Conservation (phyloP, 495 filamentous ascomycete genomes). For the Hypoxylon crocopeplum region DNA sequence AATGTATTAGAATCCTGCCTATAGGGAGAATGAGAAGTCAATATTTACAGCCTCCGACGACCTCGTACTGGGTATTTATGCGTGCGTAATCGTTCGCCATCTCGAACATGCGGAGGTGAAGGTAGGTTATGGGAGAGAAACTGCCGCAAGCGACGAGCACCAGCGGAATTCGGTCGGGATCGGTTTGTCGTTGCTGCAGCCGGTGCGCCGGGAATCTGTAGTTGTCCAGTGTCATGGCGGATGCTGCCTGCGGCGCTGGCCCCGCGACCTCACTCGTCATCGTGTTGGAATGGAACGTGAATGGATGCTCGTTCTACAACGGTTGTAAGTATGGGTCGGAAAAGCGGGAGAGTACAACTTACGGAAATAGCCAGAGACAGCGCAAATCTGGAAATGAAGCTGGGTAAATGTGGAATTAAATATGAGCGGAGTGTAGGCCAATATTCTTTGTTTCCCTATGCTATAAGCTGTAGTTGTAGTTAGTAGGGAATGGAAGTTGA, state of each 20-base stretch:
- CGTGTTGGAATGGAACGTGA: not conserved
- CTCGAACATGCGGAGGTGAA: slow-evolving; percentile 94
- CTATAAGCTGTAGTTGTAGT: slow-evolving; percentile 1
- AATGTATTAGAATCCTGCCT: not conserved
- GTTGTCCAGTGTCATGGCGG: slow-evolving; percentile 47
- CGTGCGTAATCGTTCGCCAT: slow-evolving; percentile 45
- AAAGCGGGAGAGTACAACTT: too few relatives aligned
- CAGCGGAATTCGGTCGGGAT: slow-evolving; percentile 75
- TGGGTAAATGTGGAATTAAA: too few relatives aligned
- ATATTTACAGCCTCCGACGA: slow-evolving; percentile 81
- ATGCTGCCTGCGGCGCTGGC: slow-evolving; percentile 30
- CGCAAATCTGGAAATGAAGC: too few relatives aligned
- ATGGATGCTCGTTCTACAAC: not conserved
- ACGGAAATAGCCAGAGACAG: too few relatives aligned
- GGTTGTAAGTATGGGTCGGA: too few relatives aligned
- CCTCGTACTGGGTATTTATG: slow-evolving; percentile 83
- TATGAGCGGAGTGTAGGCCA: too few relatives aligned
- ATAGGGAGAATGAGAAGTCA: slow-evolving; percentile 39
- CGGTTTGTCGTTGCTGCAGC: slow-evolving; percentile 70
- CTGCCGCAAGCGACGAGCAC: slow-evolving; percentile 90
- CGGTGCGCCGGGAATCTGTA: slow-evolving; percentile 79
- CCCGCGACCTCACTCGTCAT: slow-evolving; percentile 30
- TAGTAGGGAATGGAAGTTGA: slow-evolving; percentile 11
- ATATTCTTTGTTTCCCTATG: too few relatives aligned
- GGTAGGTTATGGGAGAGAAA: slow-evolving; percentile 84